Evolutionary conservation across 148 eudicot species (phyloP), one percentile per base, ranked within the genome.

Genomic region (Gaultheria prostrata): DNA sequence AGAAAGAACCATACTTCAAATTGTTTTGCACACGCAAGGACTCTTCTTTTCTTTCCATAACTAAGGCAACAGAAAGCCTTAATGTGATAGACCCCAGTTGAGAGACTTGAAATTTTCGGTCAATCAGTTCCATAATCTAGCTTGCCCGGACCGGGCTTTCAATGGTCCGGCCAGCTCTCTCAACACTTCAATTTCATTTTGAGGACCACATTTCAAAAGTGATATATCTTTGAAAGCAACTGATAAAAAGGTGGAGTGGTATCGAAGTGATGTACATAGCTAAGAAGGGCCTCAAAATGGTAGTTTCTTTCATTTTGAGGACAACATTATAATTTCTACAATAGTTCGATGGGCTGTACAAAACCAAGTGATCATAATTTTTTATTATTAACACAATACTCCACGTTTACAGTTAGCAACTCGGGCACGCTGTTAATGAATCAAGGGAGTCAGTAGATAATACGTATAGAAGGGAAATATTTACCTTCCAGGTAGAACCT

Each of bases 401-500:
- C 72, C 53, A 57, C 30, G 6, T 59, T 11, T 57, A 21, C 70
- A 63, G 26, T 61, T 61, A 61, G 69, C 30, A 61, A 26, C 71
- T 65, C 11, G 72, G 72, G 12, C 4, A 30, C 39, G 72, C 72
- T 8, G 2, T 30, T 67, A 28, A 67, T 28, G 72, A 28, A 28
- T 28, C 35, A 30, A 30, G 28, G 35, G 39, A 26, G 14, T 67
- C 20, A 12, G 39, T 67, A 30, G 72, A 4, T 67, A 28, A 30
- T 67, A 67, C 14, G 35, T 7, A 12, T 28, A 3, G 0, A 67
- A 67, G 72, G 30, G 28, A 30, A 57, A 33, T 70, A 39, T 12
- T 10, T 92, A 94, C 98, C 98, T 94, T 86, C 98, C 98, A 33
- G 94, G 97, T 81, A 96, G 86, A 82, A 87, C 87, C 85, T 90